Percentiles rank a stretch among this genome's conserved stretches.
phyloP scores from a whole-genome alignment of 208 protist genomes.

The Trichomonas vaginalis region DNA sequence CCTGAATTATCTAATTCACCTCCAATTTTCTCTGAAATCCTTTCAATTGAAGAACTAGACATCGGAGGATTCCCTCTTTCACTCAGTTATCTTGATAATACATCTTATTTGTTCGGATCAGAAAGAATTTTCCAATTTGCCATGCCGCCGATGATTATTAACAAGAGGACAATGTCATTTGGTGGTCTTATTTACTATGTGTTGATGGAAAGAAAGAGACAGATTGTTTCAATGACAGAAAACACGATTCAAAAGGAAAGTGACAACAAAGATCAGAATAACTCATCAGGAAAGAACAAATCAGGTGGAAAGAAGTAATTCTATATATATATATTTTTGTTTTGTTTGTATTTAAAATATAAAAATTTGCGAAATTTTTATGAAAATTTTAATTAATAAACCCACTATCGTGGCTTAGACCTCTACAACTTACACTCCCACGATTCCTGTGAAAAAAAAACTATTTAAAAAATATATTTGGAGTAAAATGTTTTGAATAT shows the following conservation, averaged over 20 bases:
- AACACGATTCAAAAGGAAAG: neutral
- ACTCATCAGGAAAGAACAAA: neutral
- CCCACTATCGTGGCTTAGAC: too few relatives aligned
- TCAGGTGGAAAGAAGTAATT: neutral
- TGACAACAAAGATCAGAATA: neutral
- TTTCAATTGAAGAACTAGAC: neutral
- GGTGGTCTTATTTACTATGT: neutral
- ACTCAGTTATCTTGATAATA: neutral
- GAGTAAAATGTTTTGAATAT: too few relatives aligned
- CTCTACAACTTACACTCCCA: too few relatives aligned
- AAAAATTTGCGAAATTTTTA: too few relatives aligned
- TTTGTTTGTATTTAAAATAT: too few relatives aligned
- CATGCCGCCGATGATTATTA: neutral
- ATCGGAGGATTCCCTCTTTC: neutral
- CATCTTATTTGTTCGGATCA: neutral
- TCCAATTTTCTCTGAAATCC: neutral
- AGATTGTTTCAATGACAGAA: neutral
- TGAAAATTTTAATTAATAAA: too few relatives aligned
- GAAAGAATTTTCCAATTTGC: neutral
- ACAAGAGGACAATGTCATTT: neutral
- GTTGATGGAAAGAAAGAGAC: neutral
- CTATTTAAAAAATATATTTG: too few relatives aligned
- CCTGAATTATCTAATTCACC: neutral
- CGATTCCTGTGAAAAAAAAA: too few relatives aligned
- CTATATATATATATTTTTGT: neutral